phyloP scores from a whole-genome alignment of 352 stramenopile genomes.

The Globisporangium sylvaticum region DNA sequence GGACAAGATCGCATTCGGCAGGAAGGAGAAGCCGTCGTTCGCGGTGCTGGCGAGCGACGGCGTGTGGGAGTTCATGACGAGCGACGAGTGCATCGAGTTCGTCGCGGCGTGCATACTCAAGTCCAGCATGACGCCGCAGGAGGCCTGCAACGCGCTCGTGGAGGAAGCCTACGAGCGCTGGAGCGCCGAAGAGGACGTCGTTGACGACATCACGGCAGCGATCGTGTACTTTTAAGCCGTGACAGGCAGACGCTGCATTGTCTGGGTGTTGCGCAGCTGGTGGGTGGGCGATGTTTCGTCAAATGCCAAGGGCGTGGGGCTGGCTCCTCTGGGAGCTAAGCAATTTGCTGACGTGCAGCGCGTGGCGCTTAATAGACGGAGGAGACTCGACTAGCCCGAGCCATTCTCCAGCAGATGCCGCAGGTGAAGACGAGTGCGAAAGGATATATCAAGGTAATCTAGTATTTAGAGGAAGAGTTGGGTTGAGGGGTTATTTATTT shows the following conservation, averaged over 20 bases:
- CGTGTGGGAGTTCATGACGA: conserved; percentile 83
- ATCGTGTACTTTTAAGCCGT: conserved; percentile 59
- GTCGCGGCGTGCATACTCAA: conserved; percentile 47
- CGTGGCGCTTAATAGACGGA: too few relatives aligned
- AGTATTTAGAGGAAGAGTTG: not conserved
- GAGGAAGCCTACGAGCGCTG: conserved; percentile 69
- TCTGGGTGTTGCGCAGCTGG: too few relatives aligned
- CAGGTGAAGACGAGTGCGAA: not conserved
- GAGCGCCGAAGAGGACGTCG: conserved; percentile 75
- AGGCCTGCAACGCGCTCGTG: conserved; percentile 60
- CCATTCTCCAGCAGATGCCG: not conserved
- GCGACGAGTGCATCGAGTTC: conserved; percentile 65
- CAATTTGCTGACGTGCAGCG: too few relatives aligned
- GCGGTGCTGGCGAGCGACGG: conserved; percentile 75
- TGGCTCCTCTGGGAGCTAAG: too few relatives aligned
- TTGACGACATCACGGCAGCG: conserved; percentile 77
- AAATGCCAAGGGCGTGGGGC: too few relatives aligned
- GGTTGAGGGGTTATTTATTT: not conserved
- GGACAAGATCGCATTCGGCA: conserved; percentile 30
- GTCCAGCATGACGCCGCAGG: conserved; percentile 48
- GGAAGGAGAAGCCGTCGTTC: conserved; percentile 35
- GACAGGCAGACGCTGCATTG: too few relatives aligned
- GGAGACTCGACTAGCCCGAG: not conserved
- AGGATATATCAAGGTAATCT: not conserved
- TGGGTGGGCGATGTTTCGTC: too few relatives aligned